A percentile compares a stretch with the other conserved stretches of the same genome.
phyloP scores from a whole-genome alignment of 108 stramenopile genomes.

The Fistulifera solaris region DNA sequence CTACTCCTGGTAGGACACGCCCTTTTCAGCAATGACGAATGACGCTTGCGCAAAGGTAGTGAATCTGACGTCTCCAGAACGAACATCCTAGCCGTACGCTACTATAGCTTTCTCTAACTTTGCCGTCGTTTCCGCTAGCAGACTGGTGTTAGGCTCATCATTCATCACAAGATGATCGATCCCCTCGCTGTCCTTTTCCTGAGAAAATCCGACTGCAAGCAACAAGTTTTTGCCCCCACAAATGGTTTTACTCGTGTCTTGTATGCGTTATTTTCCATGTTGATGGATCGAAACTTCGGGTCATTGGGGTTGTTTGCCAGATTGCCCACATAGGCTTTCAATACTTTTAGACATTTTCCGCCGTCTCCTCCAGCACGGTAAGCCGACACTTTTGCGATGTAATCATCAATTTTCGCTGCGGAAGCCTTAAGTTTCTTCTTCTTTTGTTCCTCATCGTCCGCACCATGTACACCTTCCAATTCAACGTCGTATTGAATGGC shows the following conservation, averaged over 20 bases:
- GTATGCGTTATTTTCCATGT: constrained; percentile 91
- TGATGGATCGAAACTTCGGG: constrained; percentile 76
- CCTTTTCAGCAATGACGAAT: too few species aligned
- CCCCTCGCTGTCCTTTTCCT: constrained; percentile 27
- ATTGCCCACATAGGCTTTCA: constrained; percentile 78
- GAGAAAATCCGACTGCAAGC: constrained; percentile 73
- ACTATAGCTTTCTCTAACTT: constrained; percentile 62
- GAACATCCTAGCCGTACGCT: constrained; percentile 20
- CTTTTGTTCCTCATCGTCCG: constrained; percentile 19
- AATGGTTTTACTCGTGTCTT: constrained; percentile 81
- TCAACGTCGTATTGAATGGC: constrained; percentile 78
- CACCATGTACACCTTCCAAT: constrained; percentile 20
- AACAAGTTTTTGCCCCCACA: constrained; percentile 71
- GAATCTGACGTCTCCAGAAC: too few species aligned
- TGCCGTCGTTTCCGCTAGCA: constrained; percentile 58
- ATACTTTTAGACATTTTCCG: constrained; percentile 84
- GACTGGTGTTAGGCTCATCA: constrained; percentile 45
- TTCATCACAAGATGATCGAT: constrained; percentile 23
- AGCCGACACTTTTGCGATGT: constrained; percentile 65
- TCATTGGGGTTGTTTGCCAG: constrained; percentile 81
- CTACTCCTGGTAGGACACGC: too few species aligned
- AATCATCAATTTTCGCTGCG: constrained; percentile 75
- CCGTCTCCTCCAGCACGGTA: constrained; percentile 91
- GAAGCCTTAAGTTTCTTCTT: constrained; percentile 38
- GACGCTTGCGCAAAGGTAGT: too few species aligned